Conservation (phyloP, 768 basidiomycete species). For the Mycena haematopus region DNA sequence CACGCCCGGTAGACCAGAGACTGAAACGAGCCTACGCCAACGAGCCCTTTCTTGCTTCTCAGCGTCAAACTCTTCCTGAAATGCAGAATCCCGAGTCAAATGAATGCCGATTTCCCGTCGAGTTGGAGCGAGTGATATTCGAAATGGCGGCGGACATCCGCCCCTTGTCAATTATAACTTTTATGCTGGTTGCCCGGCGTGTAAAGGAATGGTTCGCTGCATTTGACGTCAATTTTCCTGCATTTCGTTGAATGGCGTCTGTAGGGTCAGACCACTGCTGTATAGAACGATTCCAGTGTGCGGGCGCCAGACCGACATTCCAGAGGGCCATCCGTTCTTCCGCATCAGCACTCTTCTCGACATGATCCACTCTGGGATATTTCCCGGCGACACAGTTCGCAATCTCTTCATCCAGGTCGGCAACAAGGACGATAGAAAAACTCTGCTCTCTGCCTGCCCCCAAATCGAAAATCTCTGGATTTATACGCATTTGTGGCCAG, state of each 20-base stretch:
- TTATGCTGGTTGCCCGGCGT: slow-evolving; percentile 5
- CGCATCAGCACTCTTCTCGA: neutral
- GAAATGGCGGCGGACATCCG: neutral
- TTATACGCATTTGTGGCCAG: neutral
- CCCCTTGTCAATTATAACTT: neutral
- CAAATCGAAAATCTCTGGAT: slow-evolving; percentile 5
- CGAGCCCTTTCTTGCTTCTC: neutral
- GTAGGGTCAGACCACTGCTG: neutral
- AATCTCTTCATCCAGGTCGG: neutral
- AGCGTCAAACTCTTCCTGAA: neutral
- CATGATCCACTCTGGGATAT: neutral
- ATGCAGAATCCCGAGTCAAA: neutral
- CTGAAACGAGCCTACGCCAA: too few relatives aligned
- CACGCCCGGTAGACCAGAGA: too few relatives aligned
- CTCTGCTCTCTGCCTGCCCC: neutral
- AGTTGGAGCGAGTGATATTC: slow-evolving; percentile 3
- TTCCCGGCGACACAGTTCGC: neutral
- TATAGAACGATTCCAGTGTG: neutral
- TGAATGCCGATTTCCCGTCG: neutral
- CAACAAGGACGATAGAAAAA: neutral
- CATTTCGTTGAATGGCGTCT: neutral
- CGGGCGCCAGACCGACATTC: neutral
- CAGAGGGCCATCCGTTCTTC: neutral
- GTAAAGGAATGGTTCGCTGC: slow-evolving; percentile 5
- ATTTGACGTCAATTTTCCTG: neutral